Conservation (phyloP, 139 green algal genomes). For the Yamagishiella unicocca region DNA sequence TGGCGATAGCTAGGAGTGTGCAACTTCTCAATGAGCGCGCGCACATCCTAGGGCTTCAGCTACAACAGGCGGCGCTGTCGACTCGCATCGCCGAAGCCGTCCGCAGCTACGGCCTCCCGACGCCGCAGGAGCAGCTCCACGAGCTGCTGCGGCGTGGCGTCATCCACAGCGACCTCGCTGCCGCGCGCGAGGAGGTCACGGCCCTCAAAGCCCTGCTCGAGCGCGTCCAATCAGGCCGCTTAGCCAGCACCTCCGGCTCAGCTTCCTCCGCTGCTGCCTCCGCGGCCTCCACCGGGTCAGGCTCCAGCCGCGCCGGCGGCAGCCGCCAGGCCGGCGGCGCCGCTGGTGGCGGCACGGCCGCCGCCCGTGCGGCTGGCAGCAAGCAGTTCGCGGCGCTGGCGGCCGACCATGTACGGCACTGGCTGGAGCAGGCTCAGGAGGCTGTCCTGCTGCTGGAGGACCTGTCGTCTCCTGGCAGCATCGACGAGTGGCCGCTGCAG, state of each 20-base stretch:
- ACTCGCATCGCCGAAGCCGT: constrained; percentile 1
- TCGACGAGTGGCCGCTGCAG: constrained; percentile 24
- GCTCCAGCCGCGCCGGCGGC: background rate
- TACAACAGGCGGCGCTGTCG: constrained; percentile 7
- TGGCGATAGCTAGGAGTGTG: background rate
- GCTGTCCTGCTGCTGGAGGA: constrained; percentile 35
- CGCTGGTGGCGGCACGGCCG: background rate
- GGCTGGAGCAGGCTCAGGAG: constrained; percentile 23
- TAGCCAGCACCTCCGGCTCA: background rate
- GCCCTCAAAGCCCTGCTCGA: constrained; percentile 12
- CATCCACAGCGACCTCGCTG: background rate
- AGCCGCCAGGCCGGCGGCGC: background rate
- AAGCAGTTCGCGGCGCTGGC: constrained; percentile 40
- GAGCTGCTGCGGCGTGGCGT: constrained; percentile 17
- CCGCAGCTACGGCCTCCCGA: background rate
- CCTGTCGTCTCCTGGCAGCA: background rate
- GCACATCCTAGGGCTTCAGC: constrained; percentile 37
- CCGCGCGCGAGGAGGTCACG: constrained; percentile 1
- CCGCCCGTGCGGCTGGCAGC: background rate
- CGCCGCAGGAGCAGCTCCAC: constrained; percentile 8
- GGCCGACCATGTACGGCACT: constrained; percentile 21
- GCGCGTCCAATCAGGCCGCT: background rate
- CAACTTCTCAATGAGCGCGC: constrained; percentile 39
- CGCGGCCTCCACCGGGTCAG: background rate
- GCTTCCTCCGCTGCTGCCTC: background rate